Evolutionary conservation across 148 eudicot species (phyloP).

Genomic region (Tetragonia tetragonoides): DNA sequence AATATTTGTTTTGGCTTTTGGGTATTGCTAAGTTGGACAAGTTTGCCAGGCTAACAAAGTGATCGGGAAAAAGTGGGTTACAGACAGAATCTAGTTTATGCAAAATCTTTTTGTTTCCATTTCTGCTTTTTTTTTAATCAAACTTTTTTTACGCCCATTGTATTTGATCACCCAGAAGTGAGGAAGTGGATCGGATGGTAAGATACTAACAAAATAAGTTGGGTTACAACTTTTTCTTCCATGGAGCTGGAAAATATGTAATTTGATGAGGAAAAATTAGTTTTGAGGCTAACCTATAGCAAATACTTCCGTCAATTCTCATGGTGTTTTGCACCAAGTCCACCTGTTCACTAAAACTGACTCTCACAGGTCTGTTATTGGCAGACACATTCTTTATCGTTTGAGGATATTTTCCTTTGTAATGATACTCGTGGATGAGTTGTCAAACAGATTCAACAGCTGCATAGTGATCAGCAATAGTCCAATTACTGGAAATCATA

Average conservation of each 20-base stretch:
- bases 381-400: not conserved
- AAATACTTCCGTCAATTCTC: not conserved
- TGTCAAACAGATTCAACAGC: slow-evolving; percentile 6
- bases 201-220: not conserved
- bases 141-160: too few relatives aligned
- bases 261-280: not conserved
- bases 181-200: too few relatives aligned
- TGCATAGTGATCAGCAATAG: not conserved
- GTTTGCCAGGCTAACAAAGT: too few relatives aligned
- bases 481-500: not conserved
- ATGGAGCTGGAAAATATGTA: not conserved
- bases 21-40: too few relatives aligned
- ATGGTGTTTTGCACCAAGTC: not conserved
- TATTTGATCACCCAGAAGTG: too few relatives aligned
- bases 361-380: not conserved
- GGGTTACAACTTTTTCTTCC: not conserved
- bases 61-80: too few relatives aligned
- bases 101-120: too few relatives aligned
- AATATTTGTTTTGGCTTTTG: too few relatives aligned
- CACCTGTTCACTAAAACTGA: not conserved
- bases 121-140: too few relatives aligned
- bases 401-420: not conserved
- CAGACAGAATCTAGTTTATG: too few relatives aligned
- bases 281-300: not conserved
- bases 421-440: not conserved